A percentile compares a stretch with the other conserved stretches of the same genome.
phyloP scores from a whole-genome alignment of 768 basidiomycete genomes.

The Pulveroboletus sp. region DNA sequence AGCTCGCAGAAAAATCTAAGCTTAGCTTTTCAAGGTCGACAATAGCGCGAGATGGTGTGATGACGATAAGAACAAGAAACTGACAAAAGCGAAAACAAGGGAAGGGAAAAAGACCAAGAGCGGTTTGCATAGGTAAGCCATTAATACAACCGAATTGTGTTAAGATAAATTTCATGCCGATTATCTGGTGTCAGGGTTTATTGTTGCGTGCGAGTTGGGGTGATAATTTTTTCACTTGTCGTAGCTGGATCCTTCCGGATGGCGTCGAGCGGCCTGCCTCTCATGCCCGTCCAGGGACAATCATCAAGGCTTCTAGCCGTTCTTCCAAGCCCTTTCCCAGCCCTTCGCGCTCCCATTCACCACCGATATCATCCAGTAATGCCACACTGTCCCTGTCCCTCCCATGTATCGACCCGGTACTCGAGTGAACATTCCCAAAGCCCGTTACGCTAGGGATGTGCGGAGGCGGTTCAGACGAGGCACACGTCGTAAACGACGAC shows the following conservation, averaged over 20 bases:
- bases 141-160: conserved; percentile 25
- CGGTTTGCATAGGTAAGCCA: conserved; percentile 23
- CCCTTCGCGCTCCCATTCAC: conserved; percentile 88
- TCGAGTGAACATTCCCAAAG: conserved; percentile 31
- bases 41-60: background rate
- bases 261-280: background rate
- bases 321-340: conserved; percentile 82
- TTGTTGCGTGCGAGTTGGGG: conserved; percentile 1
- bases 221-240: background rate
- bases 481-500: conserved; percentile 66
- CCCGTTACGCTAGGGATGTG: conserved; percentile 67
- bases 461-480: conserved; percentile 61
- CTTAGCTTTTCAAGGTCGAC: background rate
- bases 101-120: background rate
- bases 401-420: conserved; percentile 24
- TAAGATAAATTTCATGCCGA: conserved; percentile 19
- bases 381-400: conserved; percentile 40
- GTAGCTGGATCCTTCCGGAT: conserved; percentile 2
- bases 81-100: too few relatives aligned
- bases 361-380: conserved; percentile 63
- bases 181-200: conserved; percentile 16
- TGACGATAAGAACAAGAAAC: background rate
- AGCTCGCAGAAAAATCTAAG: conserved; percentile 4
- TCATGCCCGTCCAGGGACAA: conserved; percentile 26
- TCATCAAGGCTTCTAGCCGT: conserved; percentile 62